Evolutionary conservation across 352 stramenopile species (phyloP).

Genomic region (Globisporangium nodosum): DNA sequence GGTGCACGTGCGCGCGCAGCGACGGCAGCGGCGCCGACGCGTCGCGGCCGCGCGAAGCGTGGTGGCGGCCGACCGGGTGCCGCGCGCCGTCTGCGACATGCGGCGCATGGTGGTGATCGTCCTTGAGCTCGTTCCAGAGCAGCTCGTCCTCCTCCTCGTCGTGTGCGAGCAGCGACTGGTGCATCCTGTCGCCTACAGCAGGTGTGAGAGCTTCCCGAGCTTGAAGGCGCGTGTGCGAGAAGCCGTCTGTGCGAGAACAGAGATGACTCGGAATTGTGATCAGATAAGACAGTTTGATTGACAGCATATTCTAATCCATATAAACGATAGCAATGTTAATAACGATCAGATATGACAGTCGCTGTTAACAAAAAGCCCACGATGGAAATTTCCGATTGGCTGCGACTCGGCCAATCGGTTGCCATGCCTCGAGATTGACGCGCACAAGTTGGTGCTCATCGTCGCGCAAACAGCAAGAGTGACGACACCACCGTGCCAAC

Average conservation of each 20-base stretch:
- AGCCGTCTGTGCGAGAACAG: too few species aligned
- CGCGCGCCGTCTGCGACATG: constrained; percentile 9
- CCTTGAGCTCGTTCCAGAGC: constrained; percentile 76
- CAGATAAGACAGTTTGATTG: too few species aligned
- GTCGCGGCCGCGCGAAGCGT: background rate
- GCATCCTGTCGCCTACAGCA: constrained; percentile 23
- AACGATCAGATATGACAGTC: too few species aligned
- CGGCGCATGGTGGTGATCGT: constrained; percentile 20
- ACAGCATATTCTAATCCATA: too few species aligned
- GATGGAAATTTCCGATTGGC: too few species aligned
- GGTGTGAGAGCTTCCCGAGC: too few species aligned
- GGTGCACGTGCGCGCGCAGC: constrained; percentile 60
- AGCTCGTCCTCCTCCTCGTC: constrained; percentile 66
- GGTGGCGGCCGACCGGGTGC: background rate
- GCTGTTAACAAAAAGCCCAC: too few species aligned
- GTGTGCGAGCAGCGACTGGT: constrained; percentile 56
- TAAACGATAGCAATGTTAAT: too few species aligned
- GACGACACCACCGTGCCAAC: background rate
- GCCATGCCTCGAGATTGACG: too few species aligned
- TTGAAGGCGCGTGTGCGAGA: background rate
- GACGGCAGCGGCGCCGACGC: constrained; percentile 34
- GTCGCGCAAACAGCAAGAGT: background rate
- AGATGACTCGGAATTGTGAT: too few species aligned
- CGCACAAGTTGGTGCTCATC: too few species aligned
- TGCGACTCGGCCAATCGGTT: too few species aligned